Base-by-base conservation (phyloP, 2,329 filamentous ascomycete species). In the Neonectria faginata region DNA sequence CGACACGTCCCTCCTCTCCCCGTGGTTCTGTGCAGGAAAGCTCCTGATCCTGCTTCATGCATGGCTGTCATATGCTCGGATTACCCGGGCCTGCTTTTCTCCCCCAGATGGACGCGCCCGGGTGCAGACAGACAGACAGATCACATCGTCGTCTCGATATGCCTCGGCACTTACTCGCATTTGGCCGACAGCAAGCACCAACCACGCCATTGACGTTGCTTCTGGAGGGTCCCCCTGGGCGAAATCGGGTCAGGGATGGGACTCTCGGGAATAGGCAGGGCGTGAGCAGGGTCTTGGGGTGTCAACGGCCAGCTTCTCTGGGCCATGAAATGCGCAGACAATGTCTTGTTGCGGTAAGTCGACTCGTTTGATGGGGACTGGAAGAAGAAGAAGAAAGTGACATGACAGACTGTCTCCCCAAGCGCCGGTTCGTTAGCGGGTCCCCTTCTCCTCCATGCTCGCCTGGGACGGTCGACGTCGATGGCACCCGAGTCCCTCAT, bases 181-280 rank as follows among this genome's bases (percentile, higher is more conserved):
- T 47, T 57, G 59, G 59, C 48, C 53, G 55, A 36, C 60, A 27
- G 31, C 57, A 62, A 62, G 63, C 33, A 58, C 25, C 58, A 67
- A 65, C 60, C 67, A 71, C 64, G 57, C 62, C 67, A 68, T 64
- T 66, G 48, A 56, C 57, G 51, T 69, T 62, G 55, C 60, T 66
- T 60, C 55, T 60, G 48, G 45, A 65, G 33, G 31, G 39, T 22
- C 11, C 36, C 62, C 70, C 52, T 66, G 42, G 52, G 29, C 48
- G 51, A 57, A 59, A 65, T 70, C 53, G 47, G 57, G 44, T 58
- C 70, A 67, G 62, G 68, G 64, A 56, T 71, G 57, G 44, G 55
- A 60, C 52, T 42, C 48, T 67, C 68, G 70, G 70, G 69, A 69
- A 73, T 71, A 72, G 57, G 45, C 55, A 56, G 53, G 50, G 41